These are phyloP conservation scores for Tulasnella calospora DNA, from an alignment of 768 basidiomycete species.

Conservation along the genomic window DNA sequence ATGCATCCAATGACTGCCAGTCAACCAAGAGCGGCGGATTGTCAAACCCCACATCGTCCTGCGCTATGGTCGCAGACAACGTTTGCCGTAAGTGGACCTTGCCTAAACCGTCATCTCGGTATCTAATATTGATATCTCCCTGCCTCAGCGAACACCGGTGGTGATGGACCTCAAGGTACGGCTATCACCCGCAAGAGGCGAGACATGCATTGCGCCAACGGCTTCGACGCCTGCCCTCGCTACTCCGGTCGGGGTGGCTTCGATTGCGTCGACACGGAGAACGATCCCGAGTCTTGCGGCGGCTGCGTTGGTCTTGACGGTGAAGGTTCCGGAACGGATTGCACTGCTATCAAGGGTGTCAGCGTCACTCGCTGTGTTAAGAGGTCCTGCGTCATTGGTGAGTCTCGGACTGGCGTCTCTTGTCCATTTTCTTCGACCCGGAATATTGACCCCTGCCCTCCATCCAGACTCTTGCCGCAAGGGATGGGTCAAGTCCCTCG, in stretches of 20 bases:
- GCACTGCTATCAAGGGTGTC: slow-evolving; percentile 44
- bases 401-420: not conserved
- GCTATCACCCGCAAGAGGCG: not conserved
- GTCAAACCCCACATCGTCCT: not conserved
- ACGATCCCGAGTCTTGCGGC: slow-evolving; percentile 18
- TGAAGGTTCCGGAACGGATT: slow-evolving; percentile 39
- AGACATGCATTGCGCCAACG: not conserved
- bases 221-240: not conserved
- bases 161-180: not conserved
- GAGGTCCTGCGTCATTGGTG: slow-evolving; percentile 34
- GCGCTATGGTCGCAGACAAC: not conserved
- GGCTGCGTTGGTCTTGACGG: slow-evolving; percentile 18
- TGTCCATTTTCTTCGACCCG: not conserved
- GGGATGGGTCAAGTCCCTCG: not conserved
- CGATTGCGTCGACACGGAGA: slow-evolving; percentile 14
- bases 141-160: not conserved
- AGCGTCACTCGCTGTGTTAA: slow-evolving; percentile 38
- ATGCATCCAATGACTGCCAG: not conserved
- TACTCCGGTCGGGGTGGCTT: slow-evolving; percentile 13
- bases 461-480: not conserved
- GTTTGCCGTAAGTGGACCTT: not conserved
- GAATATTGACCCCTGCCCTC: not conserved
- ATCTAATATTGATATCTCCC: not conserved
- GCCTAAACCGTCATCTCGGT: not conserved
- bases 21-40: not conserved